Evolutionary conservation across 78 protist genomes (phyloP).

Genomic region (Diacronema lutheri): DNA sequence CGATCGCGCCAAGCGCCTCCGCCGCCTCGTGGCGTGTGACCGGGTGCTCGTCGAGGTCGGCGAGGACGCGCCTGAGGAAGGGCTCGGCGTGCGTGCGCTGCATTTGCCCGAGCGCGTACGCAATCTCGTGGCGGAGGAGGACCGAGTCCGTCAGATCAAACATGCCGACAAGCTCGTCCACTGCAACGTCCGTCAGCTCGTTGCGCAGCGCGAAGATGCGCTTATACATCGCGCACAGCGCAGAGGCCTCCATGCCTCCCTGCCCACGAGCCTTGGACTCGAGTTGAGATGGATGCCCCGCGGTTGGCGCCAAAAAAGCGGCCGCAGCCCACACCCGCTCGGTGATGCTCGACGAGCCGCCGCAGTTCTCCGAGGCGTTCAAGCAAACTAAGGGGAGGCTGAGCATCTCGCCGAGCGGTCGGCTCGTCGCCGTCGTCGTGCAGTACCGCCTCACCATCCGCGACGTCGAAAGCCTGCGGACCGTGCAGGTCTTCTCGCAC

Average conservation of each 20-base stretch:
- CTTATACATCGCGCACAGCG: not conserved
- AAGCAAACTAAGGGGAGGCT: not conserved
- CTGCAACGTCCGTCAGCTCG: too few relatives aligned
- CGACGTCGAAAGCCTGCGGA: not conserved
- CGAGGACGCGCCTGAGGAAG: not conserved
- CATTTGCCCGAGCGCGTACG: constrained; percentile 34
- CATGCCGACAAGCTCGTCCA: not conserved
- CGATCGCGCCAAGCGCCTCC: constrained; percentile 36
- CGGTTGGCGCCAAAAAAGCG: too few relatives aligned
- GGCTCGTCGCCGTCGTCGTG: not conserved
- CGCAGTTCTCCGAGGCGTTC: too few relatives aligned
- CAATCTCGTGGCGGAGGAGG: constrained; percentile 20
- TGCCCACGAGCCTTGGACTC: too few relatives aligned
- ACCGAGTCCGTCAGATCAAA: not conserved
- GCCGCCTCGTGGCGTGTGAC: constrained; percentile 32
- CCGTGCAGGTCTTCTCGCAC: not conserved
- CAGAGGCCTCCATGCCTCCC: too few relatives aligned
- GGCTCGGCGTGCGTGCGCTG: not conserved
- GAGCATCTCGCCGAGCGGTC: constrained; percentile 7
- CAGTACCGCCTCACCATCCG: constrained; percentile 13
- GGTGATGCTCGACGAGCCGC: too few relatives aligned
- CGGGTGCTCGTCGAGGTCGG: not conserved
- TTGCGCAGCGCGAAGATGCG: not conserved
- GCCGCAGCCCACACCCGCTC: too few relatives aligned
- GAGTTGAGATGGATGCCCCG: too few relatives aligned